Evolutionary conservation across 768 basidiomycete species (phyloP).

Genomic region (Chalciporus sphaerocephalus): DNA sequence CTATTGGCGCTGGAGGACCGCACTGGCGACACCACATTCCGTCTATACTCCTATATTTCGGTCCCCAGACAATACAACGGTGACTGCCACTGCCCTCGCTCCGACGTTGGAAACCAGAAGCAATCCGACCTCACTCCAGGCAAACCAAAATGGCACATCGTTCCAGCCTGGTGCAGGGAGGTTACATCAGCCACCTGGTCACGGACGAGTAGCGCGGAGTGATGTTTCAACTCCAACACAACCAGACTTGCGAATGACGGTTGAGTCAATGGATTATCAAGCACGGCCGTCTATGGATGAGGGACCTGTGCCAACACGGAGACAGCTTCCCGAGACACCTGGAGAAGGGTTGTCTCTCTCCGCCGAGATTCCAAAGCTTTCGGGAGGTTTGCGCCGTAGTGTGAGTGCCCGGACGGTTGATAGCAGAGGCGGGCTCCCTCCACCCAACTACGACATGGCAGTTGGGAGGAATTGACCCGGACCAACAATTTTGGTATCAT

Average conservation of each 20-base stretch:
- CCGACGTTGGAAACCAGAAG: slow-evolving; percentile 8
- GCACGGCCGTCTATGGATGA: neutral
- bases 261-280: neutral
- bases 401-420: slow-evolving; percentile 1
- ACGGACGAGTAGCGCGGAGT: neutral
- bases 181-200: too few species aligned
- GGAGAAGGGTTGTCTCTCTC: neutral
- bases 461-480: neutral
- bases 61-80: slow-evolving; percentile 3
- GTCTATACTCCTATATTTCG: slow-evolving; percentile 4
- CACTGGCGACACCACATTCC: neutral
- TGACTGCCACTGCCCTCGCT: slow-evolving; percentile 1
- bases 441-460: slow-evolving; percentile 21
- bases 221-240: neutral
- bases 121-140: neutral
- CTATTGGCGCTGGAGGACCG: slow-evolving; percentile 22
- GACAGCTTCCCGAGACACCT: slow-evolving; percentile 9
- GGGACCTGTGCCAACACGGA: slow-evolving; percentile 1
- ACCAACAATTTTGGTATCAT: too few species aligned
- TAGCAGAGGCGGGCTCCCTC: neutral
- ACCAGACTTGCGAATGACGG: neutral
- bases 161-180: slow-evolving; percentile 2
- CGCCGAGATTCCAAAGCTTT: neutral
- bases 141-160: neutral
- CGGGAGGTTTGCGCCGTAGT: neutral